Conservation (phyloP, 306 rosid genomes). For the Rosa multiflora region DNA sequence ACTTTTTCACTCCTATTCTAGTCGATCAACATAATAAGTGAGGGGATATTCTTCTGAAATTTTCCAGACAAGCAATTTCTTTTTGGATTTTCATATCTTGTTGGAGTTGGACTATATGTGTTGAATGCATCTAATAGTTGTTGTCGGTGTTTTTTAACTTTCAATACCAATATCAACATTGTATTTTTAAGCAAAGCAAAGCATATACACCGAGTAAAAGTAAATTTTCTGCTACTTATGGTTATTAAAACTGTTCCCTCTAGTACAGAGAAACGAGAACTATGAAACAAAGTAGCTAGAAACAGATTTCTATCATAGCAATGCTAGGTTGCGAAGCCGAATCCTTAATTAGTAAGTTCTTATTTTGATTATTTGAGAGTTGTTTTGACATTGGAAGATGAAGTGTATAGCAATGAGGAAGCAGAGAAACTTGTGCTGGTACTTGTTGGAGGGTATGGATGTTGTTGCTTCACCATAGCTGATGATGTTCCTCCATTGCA, state of each 20-base stretch:
- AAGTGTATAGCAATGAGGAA: slow-evolving; percentile 38
- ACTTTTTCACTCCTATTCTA: no score
- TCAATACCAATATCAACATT: background rate
- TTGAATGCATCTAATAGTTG: background rate
- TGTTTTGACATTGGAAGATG: slow-evolving; percentile 32
- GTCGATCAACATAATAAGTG: no score
- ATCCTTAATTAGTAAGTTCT: slow-evolving; percentile 1
- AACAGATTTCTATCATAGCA: background rate
- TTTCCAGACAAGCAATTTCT: no score
- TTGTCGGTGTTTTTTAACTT: no score
- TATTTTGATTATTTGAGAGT: slow-evolving; percentile 23
- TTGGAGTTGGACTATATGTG: background rate
- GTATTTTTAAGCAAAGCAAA: no score
- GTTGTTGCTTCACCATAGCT: slow-evolving; percentile 14
- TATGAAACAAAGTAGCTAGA: background rate
- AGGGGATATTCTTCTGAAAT: no score
- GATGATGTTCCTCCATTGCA: slow-evolving; percentile 25
- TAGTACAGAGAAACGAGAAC: background rate
- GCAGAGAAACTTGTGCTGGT: slow-evolving; percentile 40
- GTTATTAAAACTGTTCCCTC: background rate
- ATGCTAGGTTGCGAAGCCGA: background rate
- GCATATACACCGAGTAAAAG: background rate
- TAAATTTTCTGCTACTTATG: background rate
- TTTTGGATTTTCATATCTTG: background rate
- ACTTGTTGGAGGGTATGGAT: slow-evolving; percentile 31